Conservation (phyloP, 2,329 filamentous ascomycete species). For the Chalaropsis thielavioides region DNA sequence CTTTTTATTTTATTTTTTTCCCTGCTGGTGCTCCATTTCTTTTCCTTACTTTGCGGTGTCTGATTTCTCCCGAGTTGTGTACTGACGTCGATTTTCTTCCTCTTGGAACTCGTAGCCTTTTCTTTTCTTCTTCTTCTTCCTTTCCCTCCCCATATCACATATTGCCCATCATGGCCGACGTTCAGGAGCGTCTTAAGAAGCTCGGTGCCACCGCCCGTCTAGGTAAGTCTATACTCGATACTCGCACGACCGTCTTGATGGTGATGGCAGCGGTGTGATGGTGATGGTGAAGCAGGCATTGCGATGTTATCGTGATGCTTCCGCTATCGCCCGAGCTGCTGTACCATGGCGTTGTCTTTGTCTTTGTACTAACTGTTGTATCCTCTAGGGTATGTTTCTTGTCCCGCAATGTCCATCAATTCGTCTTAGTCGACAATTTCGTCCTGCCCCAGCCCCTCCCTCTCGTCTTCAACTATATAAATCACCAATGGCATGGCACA, state of each 20-base stretch:
- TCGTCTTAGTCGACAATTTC: slow-evolving; percentile 2
- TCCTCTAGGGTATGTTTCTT: slow-evolving; percentile 16
- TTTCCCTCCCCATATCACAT: slow-evolving; percentile 21
- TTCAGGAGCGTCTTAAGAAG: slow-evolving; percentile 47
- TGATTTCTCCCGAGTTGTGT: slow-evolving; percentile 20
- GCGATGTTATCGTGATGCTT: not conserved
- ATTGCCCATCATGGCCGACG: slow-evolving; percentile 36
- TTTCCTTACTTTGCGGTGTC: slow-evolving; percentile 18
- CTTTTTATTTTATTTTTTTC: not conserved
- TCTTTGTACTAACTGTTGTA: slow-evolving; percentile 18
- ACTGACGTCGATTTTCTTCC: slow-evolving; percentile 23
- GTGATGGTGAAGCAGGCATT: not conserved
- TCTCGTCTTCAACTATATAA: not conserved
- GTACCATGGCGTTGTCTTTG: slow-evolving; percentile 14
- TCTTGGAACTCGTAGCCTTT: slow-evolving; percentile 15
- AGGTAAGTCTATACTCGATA: slow-evolving; percentile 40
- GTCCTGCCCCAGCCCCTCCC: slow-evolving; percentile 1
- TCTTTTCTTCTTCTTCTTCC: slow-evolving; percentile 17
- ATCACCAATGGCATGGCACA: slow-evolving; percentile 14
- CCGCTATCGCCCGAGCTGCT: not conserved
- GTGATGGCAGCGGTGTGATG: not conserved
- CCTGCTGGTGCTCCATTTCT: slow-evolving; percentile 18
- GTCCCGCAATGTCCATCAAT: slow-evolving; percentile 3
- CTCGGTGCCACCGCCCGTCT: slow-evolving; percentile 43
- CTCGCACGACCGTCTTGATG: slow-evolving; percentile 5